Evolutionary conservation across 116 monocot genomes (phyloP), one percentile per base, ranked within the genome.

Genomic region (Iris pallida): DNA sequence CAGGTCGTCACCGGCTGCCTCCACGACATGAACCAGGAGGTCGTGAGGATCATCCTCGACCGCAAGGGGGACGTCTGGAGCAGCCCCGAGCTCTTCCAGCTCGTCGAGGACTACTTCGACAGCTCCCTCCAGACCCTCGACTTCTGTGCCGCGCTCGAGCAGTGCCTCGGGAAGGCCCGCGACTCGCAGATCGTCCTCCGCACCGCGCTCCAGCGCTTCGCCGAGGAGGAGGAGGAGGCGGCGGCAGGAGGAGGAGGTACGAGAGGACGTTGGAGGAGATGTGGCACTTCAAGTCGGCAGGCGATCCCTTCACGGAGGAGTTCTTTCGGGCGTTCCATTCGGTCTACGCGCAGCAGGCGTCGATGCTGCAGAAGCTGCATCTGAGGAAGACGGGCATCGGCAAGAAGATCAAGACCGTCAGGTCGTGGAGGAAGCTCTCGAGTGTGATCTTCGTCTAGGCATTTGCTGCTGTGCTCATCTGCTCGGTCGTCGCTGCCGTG

Each of bases 1-100:
- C 73, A 41, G 20, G 86, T 81, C 63, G 81, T 90, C 55, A 86
- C 86, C 12, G 76, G 74, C 16, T 81, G 74, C 80, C 84, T 90
- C 69, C 76, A 86, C 46, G 86, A 90, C 57, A 83, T 79, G 76
- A 90, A 90, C 86, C 83, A 90, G 59, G 86, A 83, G 45, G 90
- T 86, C 47, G 90, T 90, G 19, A 76, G 75, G 61, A 70, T 84
- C 64, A 86, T 90, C 69, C 79, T 90, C 3, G 76, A 80, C 19
- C 81, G 86, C 83, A 84, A 86, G 76, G 77, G 79, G 79, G 88
- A 92, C 70, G 72, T 83, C 16, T 86, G 85, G 85, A 83, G 79
- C 59, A 81, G 58, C 60, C 74, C 83, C 7, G 74, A 88, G 51
- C 80, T 91, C 45, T 80, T 91, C 60, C 64, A 71, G 53, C 82